These are phyloP conservation scores for Hericium coralloides DNA, from an alignment of 768 basidiomycete species.

Conservation along the genomic window DNA sequence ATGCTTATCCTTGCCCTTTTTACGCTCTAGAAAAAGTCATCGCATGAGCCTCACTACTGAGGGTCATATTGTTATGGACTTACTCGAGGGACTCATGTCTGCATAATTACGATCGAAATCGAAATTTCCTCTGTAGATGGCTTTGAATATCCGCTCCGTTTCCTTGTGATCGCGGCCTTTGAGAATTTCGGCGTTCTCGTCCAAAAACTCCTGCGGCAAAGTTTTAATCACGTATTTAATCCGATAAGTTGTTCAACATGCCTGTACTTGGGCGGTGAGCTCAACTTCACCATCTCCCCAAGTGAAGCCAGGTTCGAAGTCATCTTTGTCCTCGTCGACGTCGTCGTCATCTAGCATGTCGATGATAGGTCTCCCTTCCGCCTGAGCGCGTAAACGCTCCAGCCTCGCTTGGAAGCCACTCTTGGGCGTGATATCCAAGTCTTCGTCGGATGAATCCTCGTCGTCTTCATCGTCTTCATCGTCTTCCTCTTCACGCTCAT, in stretches of 20 bases:
- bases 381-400: constrained; percentile 21
- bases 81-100: constrained; percentile 37
- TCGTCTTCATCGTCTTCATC: constrained; percentile 16
- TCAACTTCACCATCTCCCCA: constrained; percentile 19
- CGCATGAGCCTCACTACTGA: not conserved
- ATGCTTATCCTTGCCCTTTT: constrained; percentile 33
- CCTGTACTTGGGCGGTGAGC: too few species aligned
- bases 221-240: too few species aligned
- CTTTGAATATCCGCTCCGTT: constrained; percentile 48
- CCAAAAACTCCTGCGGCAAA: constrained; percentile 25
- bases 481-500: constrained; percentile 14
- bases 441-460: constrained; percentile 27
- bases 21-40: constrained; percentile 25
- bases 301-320: constrained; percentile 18
- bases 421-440: constrained; percentile 21
- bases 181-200: constrained; percentile 46
- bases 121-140: constrained; percentile 47
- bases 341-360: constrained; percentile 13
- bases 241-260: too few species aligned
- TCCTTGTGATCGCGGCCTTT: constrained; percentile 35
- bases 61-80: constrained; percentile 18
- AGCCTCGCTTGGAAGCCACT: constrained; percentile 29
- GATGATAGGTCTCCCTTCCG: constrained; percentile 11
- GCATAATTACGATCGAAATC: constrained; percentile 24
- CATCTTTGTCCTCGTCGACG: constrained; percentile 29